These are phyloP conservation scores for Neoboletus brunneissimus DNA, from an alignment of 768 basidiomycete genomes.

Conservation along the genomic window DNA sequence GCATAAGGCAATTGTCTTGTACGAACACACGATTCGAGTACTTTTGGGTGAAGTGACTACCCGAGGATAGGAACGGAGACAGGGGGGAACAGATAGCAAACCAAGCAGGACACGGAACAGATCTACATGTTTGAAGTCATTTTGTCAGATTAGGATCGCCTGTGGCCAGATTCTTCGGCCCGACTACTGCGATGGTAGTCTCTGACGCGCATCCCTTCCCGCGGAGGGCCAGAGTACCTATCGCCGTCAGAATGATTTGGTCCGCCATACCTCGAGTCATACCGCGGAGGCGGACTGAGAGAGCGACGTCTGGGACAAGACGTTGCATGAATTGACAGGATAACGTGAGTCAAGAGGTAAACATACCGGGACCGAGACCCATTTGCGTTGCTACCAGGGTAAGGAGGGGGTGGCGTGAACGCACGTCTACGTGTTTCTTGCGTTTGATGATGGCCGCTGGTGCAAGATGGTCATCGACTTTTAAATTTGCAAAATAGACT, in stretches of 20 bases:
- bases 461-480: not conserved
- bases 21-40: conserved; percentile 10
- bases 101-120: not conserved
- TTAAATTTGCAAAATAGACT: not conserved
- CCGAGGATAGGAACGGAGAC: not conserved
- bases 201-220: conserved; percentile 33
- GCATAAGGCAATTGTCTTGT: not conserved
- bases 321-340: not conserved
- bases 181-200: conserved; percentile 40
- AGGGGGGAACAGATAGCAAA: not conserved
- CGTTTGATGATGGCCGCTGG: conserved; percentile 16
- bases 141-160: conserved; percentile 23
- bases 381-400: conserved; percentile 43
- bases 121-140: conserved; percentile 5
- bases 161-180: conserved; percentile 32
- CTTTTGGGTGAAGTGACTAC: conserved; percentile 2
- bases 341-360: not conserved
- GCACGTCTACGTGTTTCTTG: conserved; percentile 47
- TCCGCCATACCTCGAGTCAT: conserved; percentile 54
- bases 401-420: conserved; percentile 51
- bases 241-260: conserved; percentile 39
- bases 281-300: conserved; percentile 57
- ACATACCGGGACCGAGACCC: conserved; percentile 43
- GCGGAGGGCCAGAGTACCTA: conserved; percentile 45
- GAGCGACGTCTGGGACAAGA: conserved; percentile 58